Evolutionary conservation across 2,329 filamentous ascomycete genomes (phyloP).

Genomic region (Emericellopsis atlantica): DNA sequence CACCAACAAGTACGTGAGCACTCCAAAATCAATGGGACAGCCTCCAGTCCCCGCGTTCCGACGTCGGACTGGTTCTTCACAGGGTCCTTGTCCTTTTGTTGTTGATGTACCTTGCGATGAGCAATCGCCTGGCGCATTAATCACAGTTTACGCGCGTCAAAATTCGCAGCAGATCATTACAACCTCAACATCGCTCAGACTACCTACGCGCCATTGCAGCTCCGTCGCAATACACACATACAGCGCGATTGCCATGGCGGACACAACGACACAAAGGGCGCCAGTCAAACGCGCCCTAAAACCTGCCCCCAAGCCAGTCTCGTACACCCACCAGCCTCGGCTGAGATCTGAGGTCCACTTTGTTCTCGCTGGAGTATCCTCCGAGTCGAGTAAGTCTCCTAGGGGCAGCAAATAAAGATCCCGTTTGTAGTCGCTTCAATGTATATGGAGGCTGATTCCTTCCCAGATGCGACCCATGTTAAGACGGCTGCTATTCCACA

Average conservation of each 20-base stretch:
- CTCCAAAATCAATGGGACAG: too few relatives aligned
- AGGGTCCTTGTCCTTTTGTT: neutral
- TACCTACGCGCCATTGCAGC: too few relatives aligned
- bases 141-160: too few relatives aligned
- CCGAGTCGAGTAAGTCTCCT: slow-evolving; percentile 11
- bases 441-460: neutral
- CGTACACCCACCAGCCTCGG: slow-evolving; percentile 11
- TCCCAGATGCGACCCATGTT: slow-evolving; percentile 13
- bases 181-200: too few relatives aligned
- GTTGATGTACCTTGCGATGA: too few relatives aligned
- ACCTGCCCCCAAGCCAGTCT: slow-evolving; percentile 9
- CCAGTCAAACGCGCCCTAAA: slow-evolving; percentile 12
- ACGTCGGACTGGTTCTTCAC: neutral
- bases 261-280: slow-evolving; percentile 4
- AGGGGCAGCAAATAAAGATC: too few relatives aligned
- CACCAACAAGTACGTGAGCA: too few relatives aligned
- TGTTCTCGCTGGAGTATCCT: slow-evolving; percentile 12
- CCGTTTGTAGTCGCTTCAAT: too few relatives aligned
- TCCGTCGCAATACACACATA: too few relatives aligned
- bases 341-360: slow-evolving; percentile 15
- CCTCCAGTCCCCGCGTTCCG: neutral
- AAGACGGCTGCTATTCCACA: slow-evolving; percentile 15
- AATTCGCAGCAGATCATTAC: too few relatives aligned
- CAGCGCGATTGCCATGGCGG: too few relatives aligned
- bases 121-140: too few relatives aligned